These are phyloP conservation scores for Auriculariales sp. DNA, from an alignment of 768 basidiomycete genomes.

Conservation along the genomic window DNA sequence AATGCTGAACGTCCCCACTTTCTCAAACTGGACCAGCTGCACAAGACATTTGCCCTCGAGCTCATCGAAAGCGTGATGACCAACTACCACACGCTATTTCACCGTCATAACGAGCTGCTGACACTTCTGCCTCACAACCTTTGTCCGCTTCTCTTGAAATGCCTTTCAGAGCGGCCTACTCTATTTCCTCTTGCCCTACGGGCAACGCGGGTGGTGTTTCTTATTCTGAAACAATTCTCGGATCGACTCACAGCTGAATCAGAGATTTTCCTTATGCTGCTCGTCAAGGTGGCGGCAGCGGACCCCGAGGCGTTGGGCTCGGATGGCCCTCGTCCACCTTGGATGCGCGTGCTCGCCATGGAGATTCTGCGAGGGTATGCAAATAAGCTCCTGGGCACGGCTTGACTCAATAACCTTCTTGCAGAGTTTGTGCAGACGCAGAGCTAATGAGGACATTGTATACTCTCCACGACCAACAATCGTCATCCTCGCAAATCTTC, in stretches of 20 bases:
- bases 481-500: slow-evolving; percentile 49
- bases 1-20: slow-evolving; percentile 70
- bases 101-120: slow-evolving; percentile 68
- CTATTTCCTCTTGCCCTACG: slow-evolving; percentile 81
- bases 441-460: slow-evolving; percentile 64
- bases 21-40: slow-evolving; percentile 65
- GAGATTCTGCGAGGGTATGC: slow-evolving; percentile 78
- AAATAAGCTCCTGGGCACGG: not conserved
- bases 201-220: slow-evolving; percentile 84
- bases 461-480: slow-evolving; percentile 46
- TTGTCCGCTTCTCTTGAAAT: slow-evolving; percentile 77
- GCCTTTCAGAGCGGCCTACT: slow-evolving; percentile 60
- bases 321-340: slow-evolving; percentile 36
- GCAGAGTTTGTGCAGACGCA: slow-evolving; percentile 62
- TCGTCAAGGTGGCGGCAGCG: slow-evolving; percentile 26
- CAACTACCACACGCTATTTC: slow-evolving; percentile 77
- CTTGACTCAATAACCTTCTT: not conserved
- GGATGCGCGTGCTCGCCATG: slow-evolving; percentile 86
- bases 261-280: slow-evolving; percentile 65
- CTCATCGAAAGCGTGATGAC: slow-evolving; percentile 92
- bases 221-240: slow-evolving; percentile 84
- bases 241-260: slow-evolving; percentile 66
- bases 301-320: slow-evolving; percentile 11
- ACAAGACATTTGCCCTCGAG: slow-evolving; percentile 93
- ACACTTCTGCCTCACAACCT: slow-evolving; percentile 82